A percentile compares a stretch with the other conserved stretches of the same genome.
Conservation (phyloP, 2,329 filamentous ascomycete species). For the Lizonia empirigonia region DNA sequence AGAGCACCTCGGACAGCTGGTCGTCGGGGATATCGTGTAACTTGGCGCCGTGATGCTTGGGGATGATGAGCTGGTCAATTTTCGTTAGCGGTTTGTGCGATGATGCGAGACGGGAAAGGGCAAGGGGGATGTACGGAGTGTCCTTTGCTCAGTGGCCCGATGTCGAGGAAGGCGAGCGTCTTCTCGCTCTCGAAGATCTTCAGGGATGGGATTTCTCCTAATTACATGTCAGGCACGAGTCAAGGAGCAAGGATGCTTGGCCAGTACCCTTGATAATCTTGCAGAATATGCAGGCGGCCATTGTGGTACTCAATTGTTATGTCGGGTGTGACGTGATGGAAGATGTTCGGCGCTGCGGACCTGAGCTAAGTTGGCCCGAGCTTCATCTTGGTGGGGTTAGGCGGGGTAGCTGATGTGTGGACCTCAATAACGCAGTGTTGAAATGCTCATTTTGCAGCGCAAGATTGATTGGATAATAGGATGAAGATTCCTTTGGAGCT, state of each 20-base stretch:
- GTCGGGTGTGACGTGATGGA: conserved; percentile 31
- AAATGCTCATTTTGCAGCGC: background rate
- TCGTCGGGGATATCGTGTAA: conserved; percentile 93
- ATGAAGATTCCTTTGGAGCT: background rate
- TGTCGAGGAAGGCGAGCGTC: conserved; percentile 94
- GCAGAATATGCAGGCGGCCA: conserved; percentile 91
- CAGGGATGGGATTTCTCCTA: conserved; percentile 93
- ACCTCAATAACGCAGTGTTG: background rate
- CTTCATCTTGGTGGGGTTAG: conserved; percentile 22
- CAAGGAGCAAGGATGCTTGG: background rate
- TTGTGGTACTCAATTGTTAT: conserved; percentile 45
- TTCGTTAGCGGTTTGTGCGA: background rate
- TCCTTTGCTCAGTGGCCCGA: conserved; percentile 84
- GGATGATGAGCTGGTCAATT: conserved; percentile 83
- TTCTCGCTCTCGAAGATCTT: conserved; percentile 96
- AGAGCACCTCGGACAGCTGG: conserved; percentile 78
- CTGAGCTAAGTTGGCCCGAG: conserved; percentile 17
- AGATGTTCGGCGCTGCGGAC: conserved; percentile 17
- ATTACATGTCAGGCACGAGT: conserved; percentile 12
- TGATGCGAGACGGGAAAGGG: background rate
- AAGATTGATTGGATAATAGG: background rate
- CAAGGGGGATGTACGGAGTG: conserved; percentile 73
- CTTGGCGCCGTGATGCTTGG: conserved; percentile 92
- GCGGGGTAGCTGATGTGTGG: conserved; percentile 30
- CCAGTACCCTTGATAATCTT: conserved; percentile 88